phyloP scores from a whole-genome alignment of 1,284 basidiomycete species.

The Phenoliferia sp. region DNA sequence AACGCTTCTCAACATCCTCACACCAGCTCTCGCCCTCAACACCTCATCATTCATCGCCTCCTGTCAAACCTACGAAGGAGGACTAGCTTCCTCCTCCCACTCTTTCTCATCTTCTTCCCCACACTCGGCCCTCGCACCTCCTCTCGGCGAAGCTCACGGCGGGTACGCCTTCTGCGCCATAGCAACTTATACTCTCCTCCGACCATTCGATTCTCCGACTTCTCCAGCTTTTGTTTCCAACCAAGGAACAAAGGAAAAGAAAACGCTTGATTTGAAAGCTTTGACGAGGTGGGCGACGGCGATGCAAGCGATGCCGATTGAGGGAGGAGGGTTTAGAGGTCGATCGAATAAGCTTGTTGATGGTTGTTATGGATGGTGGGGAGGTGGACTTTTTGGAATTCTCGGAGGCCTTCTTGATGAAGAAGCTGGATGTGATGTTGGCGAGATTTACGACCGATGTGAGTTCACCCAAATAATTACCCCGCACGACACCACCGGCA shows the following conservation, averaged over 20 bases:
- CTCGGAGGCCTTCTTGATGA: conserved; percentile 55
- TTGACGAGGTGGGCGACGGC: conserved; percentile 77
- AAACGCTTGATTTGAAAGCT: conserved; percentile 55
- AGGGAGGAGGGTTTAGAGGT: conserved; percentile 88
- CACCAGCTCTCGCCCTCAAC: conserved; percentile 69
- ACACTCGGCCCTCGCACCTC: conserved; percentile 46
- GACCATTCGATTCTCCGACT: conserved; percentile 42
- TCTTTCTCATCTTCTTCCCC: conserved; percentile 28
- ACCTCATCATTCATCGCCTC: conserved; percentile 49
- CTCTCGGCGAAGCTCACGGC: conserved; percentile 91
- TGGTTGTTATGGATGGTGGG: conserved; percentile 99
- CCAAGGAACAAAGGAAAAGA: background rate
- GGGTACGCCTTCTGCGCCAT: conserved; percentile 94
- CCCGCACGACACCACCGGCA: background rate
- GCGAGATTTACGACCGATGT: conserved; percentile 45
- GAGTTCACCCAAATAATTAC: conserved; percentile 30
- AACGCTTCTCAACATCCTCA: conserved; percentile 70
- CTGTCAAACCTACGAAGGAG: conserved; percentile 98
- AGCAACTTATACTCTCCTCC: conserved; percentile 74
- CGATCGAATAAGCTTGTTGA: conserved; percentile 97
- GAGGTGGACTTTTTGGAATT: conserved; percentile 81
- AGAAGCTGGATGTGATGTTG: conserved; percentile 26
- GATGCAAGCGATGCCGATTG: conserved; percentile 78
- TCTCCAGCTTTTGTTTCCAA: conserved; percentile 10
- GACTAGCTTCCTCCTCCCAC: conserved; percentile 79